phyloP scores from a whole-genome alignment of 78 protist species.

The Trichosphaerium sp. region DNA sequence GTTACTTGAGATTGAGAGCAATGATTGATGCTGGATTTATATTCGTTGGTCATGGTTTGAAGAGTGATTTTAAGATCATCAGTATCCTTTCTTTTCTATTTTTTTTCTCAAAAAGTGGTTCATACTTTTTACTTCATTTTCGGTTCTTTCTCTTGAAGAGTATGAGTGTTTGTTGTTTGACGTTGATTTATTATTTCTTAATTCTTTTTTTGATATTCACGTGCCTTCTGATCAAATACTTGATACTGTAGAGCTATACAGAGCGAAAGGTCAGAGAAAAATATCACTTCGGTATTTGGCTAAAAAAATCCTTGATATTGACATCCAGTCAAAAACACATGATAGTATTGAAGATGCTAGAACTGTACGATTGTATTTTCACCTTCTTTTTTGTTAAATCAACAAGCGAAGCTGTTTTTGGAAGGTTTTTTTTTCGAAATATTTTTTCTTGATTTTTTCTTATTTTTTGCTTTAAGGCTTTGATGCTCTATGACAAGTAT shows the following conservation, averaged over 20 bases:
- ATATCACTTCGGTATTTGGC: conserved; percentile 64
- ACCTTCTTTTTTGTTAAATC: neutral
- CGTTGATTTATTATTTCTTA: neutral
- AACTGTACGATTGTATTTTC: conserved; percentile 30
- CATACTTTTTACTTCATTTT: neutral
- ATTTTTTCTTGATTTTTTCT: neutral
- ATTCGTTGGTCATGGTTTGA: conserved; percentile 81
- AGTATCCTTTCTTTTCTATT: conserved; percentile 1
- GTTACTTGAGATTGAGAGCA: conserved; percentile 56
- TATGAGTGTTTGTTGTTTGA: neutral
- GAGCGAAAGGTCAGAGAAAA: conserved; percentile 55
- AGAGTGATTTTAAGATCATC: conserved; percentile 71
- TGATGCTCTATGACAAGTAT: conserved; percentile 55
- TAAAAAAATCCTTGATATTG: conserved; percentile 32
- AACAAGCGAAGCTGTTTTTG: neutral
- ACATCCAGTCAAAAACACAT: conserved; percentile 73
- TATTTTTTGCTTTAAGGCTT: conserved; percentile 22
- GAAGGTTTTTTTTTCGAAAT: neutral
- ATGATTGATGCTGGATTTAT: conserved; percentile 56
- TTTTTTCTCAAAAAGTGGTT: neutral
- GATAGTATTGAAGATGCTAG: conserved; percentile 71
- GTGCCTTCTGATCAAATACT: conserved; percentile 72
- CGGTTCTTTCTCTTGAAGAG: neutral
- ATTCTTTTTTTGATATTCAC: conserved; percentile 13
- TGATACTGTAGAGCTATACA: conserved; percentile 77